Conservation (phyloP, 2,329 filamentous ascomycete species). For the Neospermospora avenae region DNA sequence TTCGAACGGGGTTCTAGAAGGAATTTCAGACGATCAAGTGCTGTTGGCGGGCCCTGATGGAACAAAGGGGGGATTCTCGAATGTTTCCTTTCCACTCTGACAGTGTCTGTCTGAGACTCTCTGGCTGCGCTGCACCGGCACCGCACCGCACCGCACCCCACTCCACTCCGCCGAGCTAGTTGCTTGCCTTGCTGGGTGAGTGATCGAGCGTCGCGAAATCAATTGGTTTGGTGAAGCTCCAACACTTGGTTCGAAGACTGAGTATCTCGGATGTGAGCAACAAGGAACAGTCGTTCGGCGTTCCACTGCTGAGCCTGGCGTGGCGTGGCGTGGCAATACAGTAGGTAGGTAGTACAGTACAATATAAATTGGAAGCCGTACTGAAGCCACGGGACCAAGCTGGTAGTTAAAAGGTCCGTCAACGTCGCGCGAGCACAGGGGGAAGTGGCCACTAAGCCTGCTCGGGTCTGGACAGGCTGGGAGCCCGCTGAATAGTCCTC, state of each 20-base stretch:
- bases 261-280: neutral
- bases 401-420: conserved; percentile 8
- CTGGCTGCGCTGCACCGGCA: conserved; percentile 1
- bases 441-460: neutral
- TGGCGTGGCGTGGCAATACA: too few relatives aligned
- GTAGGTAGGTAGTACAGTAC: too few relatives aligned
- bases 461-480: neutral
- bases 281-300: neutral
- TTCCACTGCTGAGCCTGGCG: neutral
- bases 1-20: neutral
- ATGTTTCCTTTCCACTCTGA: conserved; percentile 14
- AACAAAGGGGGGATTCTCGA: conserved; percentile 11
- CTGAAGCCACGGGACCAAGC: neutral
- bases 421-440: neutral
- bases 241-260: too few relatives aligned
- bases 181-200: too few relatives aligned
- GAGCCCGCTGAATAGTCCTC: neutral
- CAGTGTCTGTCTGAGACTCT: conserved; percentile 14
- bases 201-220: too few relatives aligned
- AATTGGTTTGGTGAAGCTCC: too few relatives aligned
- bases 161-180: neutral
- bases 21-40: neutral
- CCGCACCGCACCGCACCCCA: too few relatives aligned
- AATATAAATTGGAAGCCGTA: neutral
- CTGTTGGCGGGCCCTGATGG: neutral